These are phyloP conservation scores for Neurospora intermedia DNA, from an alignment of 495 filamentous ascomycete genomes.

Conservation along the genomic window DNA sequence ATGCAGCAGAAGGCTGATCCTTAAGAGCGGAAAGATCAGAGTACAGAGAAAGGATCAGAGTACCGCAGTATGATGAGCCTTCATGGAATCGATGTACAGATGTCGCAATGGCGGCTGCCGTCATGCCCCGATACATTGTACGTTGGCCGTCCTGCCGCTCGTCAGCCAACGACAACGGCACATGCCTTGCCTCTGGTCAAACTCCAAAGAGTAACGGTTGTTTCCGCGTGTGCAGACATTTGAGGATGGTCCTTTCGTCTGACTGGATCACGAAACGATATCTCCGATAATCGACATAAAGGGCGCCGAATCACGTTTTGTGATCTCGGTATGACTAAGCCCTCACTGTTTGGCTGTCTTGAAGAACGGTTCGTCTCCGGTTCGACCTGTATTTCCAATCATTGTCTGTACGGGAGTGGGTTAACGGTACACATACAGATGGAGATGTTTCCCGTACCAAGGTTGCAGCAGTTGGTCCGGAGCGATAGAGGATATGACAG, in stretches of 20 bases:
- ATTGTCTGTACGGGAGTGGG: neutral
- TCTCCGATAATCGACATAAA: neutral
- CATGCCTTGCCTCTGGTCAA: neutral
- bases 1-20: neutral
- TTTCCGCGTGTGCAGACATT: neutral
- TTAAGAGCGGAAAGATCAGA: neutral
- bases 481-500: neutral
- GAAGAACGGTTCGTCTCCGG: neutral
- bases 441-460: neutral
- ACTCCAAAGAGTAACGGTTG: neutral
- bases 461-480: neutral
- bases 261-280: neutral
- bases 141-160: neutral
- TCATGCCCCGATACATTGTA: neutral
- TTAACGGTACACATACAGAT: neutral
- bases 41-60: neutral
- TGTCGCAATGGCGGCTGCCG: neutral
- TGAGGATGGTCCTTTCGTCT: neutral
- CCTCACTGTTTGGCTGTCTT: neutral
- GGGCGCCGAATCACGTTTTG: neutral
- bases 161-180: neutral
- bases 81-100: neutral
- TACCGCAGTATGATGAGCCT: neutral
- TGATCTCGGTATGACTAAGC: neutral
- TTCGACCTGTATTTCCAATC: neutral